Conservation (phyloP, 257 asterid species). For the Solanum raphanifolium region DNA sequence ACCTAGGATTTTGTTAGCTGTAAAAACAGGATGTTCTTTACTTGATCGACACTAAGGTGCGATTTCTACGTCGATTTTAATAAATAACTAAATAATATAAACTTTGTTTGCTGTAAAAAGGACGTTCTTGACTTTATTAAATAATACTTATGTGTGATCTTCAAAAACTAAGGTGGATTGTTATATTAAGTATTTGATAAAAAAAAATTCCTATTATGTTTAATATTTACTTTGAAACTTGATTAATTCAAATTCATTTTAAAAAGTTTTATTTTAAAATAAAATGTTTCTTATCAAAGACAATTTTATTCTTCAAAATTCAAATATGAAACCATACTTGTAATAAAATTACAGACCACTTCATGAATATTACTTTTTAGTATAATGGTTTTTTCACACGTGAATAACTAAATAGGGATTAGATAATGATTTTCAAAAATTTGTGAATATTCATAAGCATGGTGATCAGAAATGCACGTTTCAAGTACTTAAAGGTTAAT, state of each 20-base stretch:
- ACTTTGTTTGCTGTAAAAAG: background rate
- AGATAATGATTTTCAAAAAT: no score
- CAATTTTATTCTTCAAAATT: no score
- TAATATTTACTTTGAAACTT: background rate
- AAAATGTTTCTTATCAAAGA: background rate
- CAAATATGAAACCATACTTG: no score
- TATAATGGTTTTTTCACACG: no score
- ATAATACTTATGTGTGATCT: background rate
- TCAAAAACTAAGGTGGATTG: background rate
- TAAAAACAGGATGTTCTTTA: background rate
- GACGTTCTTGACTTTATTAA: background rate
- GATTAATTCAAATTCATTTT: background rate
- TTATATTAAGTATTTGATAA: background rate
- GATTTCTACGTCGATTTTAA: background rate
- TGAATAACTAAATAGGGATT: no score
- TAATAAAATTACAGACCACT: no score
- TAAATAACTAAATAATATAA: background rate
- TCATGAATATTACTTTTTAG: no score
- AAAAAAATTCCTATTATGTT: no score
- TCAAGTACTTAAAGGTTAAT: no score
- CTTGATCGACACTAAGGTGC: background rate
- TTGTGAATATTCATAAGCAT: no score
- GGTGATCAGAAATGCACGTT: no score
- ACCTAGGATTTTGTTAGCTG: background rate
- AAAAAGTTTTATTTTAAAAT: fast-evolving